These are phyloP conservation scores for Aaosphaeria arxii DNA, from an alignment of 2,329 filamentous ascomycete genomes.

Conservation along the genomic window DNA sequence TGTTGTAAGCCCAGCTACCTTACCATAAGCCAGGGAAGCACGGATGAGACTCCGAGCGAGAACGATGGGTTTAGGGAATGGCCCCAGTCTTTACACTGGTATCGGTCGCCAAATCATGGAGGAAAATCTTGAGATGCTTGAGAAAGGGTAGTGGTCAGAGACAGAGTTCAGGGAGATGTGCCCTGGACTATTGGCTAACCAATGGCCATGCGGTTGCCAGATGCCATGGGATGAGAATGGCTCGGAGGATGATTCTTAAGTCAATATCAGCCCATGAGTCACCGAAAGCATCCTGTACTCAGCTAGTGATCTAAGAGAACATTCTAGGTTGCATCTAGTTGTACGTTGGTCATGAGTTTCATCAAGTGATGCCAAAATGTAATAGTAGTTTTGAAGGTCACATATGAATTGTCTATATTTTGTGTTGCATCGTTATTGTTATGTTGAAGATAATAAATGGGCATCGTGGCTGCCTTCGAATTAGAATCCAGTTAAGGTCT, in stretches of 20 bases:
- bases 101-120: not conserved
- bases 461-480: no score
- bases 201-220: constrained; percentile 27
- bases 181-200: constrained; percentile 8
- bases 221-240: constrained; percentile 3
- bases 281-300: not conserved
- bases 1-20: not conserved
- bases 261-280: not conserved
- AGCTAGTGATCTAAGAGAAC: no score
- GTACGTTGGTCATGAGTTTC: no score
- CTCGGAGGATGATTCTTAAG: constrained; percentile 4
- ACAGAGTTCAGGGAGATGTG: constrained; percentile 14
- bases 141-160: not conserved
- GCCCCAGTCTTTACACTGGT: not conserved
- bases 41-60: not conserved
- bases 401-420: no score
- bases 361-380: no score
- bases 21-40: not conserved
- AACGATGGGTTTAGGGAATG: constrained; percentile 4
- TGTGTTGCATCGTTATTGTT: no score
- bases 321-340: no score
- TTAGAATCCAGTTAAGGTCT: no score
- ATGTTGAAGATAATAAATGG: no score
- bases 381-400: no score
- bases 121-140: not conserved